These are phyloP conservation scores for Gypsophila paniculata DNA, from an alignment of 179 eudicot species.

Conservation along the genomic window DNA sequence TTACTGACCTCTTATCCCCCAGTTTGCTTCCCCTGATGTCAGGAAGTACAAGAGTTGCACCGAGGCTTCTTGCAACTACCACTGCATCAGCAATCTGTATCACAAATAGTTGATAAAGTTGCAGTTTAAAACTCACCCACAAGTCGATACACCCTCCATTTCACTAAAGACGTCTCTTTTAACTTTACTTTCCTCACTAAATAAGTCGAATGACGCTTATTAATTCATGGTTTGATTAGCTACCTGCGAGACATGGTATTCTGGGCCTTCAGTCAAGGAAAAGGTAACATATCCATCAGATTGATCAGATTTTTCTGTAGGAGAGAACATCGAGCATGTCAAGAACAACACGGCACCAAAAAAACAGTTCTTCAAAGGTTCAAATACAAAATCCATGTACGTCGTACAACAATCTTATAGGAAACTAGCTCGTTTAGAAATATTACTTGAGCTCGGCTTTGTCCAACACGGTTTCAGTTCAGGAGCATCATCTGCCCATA, in stretches of 20 bases:
- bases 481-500: conserved; percentile 60
- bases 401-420: too few species aligned
- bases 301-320: conserved; percentile 47
- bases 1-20: conserved; percentile 74
- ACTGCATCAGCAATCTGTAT: conserved; percentile 87
- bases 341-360: not conserved
- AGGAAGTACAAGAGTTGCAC: conserved; percentile 94
- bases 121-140: not conserved
- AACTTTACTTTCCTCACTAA: not conserved
- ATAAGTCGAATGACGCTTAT: not conserved
- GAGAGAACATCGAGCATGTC: conserved; percentile 18
- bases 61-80: conserved; percentile 77
- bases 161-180: not conserved
- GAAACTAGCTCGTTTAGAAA: not conserved
- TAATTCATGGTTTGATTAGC: not conserved
- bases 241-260: conserved; percentile 96
- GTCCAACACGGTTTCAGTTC: conserved; percentile 76
- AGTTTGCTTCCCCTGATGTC: conserved; percentile 86
- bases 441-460: conserved; percentile 49
- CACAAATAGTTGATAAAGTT: not conserved
- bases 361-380: not conserved
- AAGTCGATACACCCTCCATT: not conserved
- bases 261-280: conserved; percentile 93
- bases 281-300: conserved; percentile 78
- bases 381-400: conserved; percentile 5